Conservation (phyloP, 805 yeast genomes). For the Suhomyces vadensis region DNA sequence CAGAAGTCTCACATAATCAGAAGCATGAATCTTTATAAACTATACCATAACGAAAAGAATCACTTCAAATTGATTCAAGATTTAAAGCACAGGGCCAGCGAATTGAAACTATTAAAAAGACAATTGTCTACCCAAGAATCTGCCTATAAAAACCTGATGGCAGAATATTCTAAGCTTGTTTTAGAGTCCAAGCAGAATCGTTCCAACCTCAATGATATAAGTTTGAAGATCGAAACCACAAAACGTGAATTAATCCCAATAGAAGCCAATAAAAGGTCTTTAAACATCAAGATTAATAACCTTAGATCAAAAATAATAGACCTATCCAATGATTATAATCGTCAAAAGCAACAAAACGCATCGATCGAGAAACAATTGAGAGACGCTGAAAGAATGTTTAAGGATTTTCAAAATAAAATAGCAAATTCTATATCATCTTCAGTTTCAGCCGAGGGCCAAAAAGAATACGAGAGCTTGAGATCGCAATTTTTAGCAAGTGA, state of each 20-base stretch:
- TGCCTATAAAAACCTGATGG: constrained; percentile 25
- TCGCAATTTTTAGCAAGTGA: constrained; percentile 53
- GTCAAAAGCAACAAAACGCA: constrained; percentile 48
- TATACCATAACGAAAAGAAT: constrained; percentile 58
- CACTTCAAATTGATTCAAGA: constrained; percentile 36
- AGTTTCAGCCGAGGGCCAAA: constrained; percentile 51
- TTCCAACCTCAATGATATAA: constrained; percentile 35
- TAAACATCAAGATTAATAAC: constrained; percentile 46
- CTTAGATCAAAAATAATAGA: constrained; percentile 51
- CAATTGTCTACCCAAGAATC: constrained; percentile 28
- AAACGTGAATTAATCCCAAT: constrained; percentile 60
- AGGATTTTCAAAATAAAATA: constrained; percentile 30
- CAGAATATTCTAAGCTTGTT: constrained; percentile 49
- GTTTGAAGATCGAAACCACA: constrained; percentile 43
- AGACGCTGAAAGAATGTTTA: constrained; percentile 36
- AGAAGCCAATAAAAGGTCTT: constrained; percentile 53
- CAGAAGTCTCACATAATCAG: constrained; percentile 51
- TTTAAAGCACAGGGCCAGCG: constrained; percentile 36
- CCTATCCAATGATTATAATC: constrained; percentile 50
- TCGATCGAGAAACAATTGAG: constrained; percentile 50
- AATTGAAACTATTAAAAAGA: constrained; percentile 35
- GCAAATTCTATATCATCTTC: constrained; percentile 19
- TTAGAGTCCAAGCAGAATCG: constrained; percentile 44
- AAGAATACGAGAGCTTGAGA: constrained; percentile 60
- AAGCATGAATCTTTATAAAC: constrained; percentile 57